A percentile compares a stretch with the other conserved stretches of the same genome.
Conservation (phyloP, 1,139 yeast species). For the Wickerhamomyces sp. region DNA sequence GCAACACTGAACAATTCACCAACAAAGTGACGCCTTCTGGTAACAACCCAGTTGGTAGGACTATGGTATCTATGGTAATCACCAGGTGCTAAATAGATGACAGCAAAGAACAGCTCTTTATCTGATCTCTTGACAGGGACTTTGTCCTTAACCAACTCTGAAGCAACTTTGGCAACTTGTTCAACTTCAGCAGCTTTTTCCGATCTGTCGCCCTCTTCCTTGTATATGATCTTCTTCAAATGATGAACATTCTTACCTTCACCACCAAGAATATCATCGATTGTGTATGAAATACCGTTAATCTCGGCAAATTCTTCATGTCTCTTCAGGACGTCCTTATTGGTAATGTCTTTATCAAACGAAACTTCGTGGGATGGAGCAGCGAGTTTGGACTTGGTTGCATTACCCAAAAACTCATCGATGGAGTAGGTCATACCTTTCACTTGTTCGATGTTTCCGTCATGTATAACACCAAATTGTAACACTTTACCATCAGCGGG, state of each 20-base stretch:
- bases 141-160: slow-evolving; percentile 18
- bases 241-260: slow-evolving; percentile 33
- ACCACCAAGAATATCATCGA: slow-evolving; percentile 64
- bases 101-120: slow-evolving; percentile 78
- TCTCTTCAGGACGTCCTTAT: slow-evolving; percentile 44
- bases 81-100: slow-evolving; percentile 95
- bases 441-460: slow-evolving; percentile 91
- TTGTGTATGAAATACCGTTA: slow-evolving; percentile 69
- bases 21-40: slow-evolving; percentile 88
- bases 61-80: slow-evolving; percentile 98
- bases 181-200: slow-evolving; percentile 31
- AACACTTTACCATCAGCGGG: slow-evolving; percentile 94
- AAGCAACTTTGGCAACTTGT: slow-evolving; percentile 27
- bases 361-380: slow-evolving; percentile 57
- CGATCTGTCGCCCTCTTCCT: slow-evolving; percentile 57
- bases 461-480: slow-evolving; percentile 72
- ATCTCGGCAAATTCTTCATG: slow-evolving; percentile 75
- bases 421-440: slow-evolving; percentile 93
- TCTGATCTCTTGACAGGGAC: slow-evolving; percentile 23
- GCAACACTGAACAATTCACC: slow-evolving; percentile 96
- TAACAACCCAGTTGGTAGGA: slow-evolving; percentile 94
- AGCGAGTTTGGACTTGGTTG: slow-evolving; percentile 38
- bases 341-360: slow-evolving; percentile 37
- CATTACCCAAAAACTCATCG: slow-evolving; percentile 79
- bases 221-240: slow-evolving; percentile 40